These are phyloP conservation scores for Saccharomyces kudriavzevii DNA, from an alignment of 805 yeast species.

Conservation along the genomic window DNA sequence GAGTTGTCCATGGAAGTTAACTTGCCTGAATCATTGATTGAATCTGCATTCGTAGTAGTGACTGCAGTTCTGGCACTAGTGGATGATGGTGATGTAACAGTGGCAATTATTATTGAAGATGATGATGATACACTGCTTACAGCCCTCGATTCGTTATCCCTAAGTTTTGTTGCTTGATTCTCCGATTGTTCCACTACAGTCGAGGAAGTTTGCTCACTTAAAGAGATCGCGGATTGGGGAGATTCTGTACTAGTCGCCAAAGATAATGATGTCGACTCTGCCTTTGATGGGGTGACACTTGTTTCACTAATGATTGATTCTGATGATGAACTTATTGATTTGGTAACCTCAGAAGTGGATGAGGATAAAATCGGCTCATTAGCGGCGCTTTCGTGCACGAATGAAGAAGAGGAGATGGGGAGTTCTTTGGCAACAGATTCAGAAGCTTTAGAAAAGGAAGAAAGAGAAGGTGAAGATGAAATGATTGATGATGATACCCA, in stretches of 20 bases:
- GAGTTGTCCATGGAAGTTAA: not conserved
- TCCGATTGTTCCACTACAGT: not conserved
- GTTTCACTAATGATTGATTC: not conserved
- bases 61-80: not conserved
- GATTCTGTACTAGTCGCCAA: not conserved
- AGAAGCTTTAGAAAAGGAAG: not conserved
- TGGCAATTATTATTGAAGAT: not conserved
- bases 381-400: not conserved
- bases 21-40: not conserved
- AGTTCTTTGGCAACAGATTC: not conserved
- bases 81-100: not conserved
- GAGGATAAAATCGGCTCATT: not conserved
- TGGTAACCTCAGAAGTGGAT: not conserved
- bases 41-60: not conserved
- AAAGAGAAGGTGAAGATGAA: not conserved
- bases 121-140: not conserved
- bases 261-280: not conserved
- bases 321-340: not conserved
- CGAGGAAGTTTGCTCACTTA: not conserved
- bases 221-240: not conserved
- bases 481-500: not conserved
- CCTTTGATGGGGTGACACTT: not conserved
- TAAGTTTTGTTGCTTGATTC: not conserved
- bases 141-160: too few relatives aligned
- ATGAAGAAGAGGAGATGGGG: not conserved